These are phyloP conservation scores for Rhododendron griersonianum DNA, from an alignment of 148 eudicot species.

Conservation along the genomic window DNA sequence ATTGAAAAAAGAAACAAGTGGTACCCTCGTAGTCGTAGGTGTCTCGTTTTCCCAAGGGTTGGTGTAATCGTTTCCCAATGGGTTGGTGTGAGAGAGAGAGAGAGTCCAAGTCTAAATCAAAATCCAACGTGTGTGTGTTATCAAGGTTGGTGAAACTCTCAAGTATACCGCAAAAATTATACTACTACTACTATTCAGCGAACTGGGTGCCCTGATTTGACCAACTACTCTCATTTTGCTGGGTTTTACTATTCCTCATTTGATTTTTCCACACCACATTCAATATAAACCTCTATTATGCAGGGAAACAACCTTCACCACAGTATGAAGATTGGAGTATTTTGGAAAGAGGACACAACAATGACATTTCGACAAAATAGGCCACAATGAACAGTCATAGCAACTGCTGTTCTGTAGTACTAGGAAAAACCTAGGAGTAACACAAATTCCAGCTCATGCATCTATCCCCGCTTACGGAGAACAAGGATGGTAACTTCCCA, in stretches of 20 bases:
- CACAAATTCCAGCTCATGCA: neutral
- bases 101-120: neutral
- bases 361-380: neutral
- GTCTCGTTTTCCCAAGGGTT: neutral
- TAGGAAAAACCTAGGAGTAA: neutral
- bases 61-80: neutral
- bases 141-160: neutral
- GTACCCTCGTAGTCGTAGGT: neutral
- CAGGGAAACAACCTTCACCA: neutral
- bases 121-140: neutral
- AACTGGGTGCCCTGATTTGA: too few relatives aligned
- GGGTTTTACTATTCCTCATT: neutral
- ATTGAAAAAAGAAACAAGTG: neutral
- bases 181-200: too few relatives aligned
- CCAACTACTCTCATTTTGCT: neutral
- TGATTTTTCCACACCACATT: neutral
- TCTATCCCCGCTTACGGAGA: neutral
- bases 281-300: neutral
- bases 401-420: neutral
- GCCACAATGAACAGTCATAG: neutral
- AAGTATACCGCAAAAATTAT: neutral
- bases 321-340: neutral
- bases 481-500: neutral
- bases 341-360: neutral
- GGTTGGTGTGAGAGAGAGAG: neutral